These are phyloP conservation scores for Sordaria brevicollis DNA, from an alignment of 495 filamentous ascomycete species.

Conservation along the genomic window DNA sequence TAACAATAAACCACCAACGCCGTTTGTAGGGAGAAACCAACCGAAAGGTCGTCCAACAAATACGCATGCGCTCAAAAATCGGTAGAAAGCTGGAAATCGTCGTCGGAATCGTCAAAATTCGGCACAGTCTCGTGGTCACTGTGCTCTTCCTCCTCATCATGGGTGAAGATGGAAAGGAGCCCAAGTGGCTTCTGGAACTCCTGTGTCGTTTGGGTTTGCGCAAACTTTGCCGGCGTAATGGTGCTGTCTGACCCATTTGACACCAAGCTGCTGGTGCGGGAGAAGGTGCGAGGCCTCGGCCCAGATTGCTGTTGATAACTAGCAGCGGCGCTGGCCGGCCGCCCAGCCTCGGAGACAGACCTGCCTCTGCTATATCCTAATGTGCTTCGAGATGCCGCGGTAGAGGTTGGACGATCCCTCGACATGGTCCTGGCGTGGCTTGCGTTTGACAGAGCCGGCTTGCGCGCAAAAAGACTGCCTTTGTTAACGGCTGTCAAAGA, in stretches of 20 bases:
- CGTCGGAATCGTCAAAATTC: slow-evolving; percentile 20
- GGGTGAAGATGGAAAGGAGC: slow-evolving; percentile 36
- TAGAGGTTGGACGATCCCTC: slow-evolving; percentile 45
- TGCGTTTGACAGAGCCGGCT: slow-evolving; percentile 27
- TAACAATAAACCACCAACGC: neutral
- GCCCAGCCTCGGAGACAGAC: slow-evolving; percentile 40
- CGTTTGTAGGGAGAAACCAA: neutral
- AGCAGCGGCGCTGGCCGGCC: slow-evolving; percentile 11
- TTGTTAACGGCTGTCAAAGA: slow-evolving; percentile 5
- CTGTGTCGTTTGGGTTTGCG: slow-evolving; percentile 17
- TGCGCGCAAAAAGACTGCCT: slow-evolving; percentile 27
- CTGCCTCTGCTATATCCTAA: slow-evolving; percentile 75
- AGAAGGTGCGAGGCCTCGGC: slow-evolving; percentile 12
- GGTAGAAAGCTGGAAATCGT: slow-evolving; percentile 32
- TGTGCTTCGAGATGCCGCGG: slow-evolving; percentile 59
- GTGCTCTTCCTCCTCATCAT: slow-evolving; percentile 25
- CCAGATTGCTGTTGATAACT: slow-evolving; percentile 3
- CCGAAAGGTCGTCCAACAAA: neutral
- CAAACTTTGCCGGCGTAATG: slow-evolving; percentile 38
- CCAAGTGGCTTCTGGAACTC: slow-evolving; percentile 25
- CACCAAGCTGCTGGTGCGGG: slow-evolving; percentile 27
- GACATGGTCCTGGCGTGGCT: slow-evolving; percentile 31
- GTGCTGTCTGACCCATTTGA: slow-evolving; percentile 36
- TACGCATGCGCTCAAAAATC: slow-evolving; percentile 17
- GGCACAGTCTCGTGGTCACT: slow-evolving; percentile 9